Evolutionary conservation across 148 eudicot species (phyloP).

Genomic region (Nepenthes gracilis): DNA sequence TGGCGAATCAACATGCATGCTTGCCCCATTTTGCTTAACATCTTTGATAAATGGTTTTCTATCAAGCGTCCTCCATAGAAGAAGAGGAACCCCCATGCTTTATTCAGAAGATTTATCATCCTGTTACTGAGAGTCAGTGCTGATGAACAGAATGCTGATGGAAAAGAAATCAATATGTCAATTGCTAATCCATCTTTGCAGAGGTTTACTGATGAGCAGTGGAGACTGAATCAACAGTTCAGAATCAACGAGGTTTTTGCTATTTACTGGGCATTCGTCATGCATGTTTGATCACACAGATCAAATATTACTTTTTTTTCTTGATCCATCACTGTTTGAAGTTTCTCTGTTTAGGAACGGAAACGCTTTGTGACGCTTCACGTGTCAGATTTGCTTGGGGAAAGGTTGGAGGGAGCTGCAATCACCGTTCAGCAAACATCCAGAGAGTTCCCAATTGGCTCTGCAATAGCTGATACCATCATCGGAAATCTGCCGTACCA

Average conservation of each 20-base stretch:
- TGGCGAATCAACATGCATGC: too few species aligned
- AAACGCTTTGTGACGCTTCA: constrained; percentile 74
- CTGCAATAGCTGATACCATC: constrained; percentile 73
- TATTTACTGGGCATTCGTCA: background rate
- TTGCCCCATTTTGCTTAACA: too few species aligned
- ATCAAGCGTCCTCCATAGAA: too few species aligned
- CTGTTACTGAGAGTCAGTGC: background rate
- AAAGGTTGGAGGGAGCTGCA: constrained; percentile 47
- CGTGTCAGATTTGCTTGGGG: constrained; percentile 49
- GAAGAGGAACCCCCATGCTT: too few species aligned
- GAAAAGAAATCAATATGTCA: constrained; percentile 29
- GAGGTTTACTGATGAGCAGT: constrained; percentile 65
- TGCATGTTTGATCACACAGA: background rate
- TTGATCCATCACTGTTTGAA: background rate
- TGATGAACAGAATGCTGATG: constrained; percentile 28
- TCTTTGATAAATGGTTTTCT: too few species aligned
- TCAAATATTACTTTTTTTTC: background rate
- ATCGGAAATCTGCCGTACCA: constrained; percentile 60
- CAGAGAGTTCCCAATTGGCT: constrained; percentile 80
- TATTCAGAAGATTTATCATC: background rate
- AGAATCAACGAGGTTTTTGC: constrained; percentile 37
- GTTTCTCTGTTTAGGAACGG: constrained; percentile 34
- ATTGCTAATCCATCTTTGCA: constrained; percentile 65
- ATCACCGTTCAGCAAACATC: constrained; percentile 49
- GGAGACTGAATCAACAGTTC: constrained; percentile 59